Base-by-base conservation (phyloP, 768 basidiomycete genomes). In the Trametes meyenii region DNA sequence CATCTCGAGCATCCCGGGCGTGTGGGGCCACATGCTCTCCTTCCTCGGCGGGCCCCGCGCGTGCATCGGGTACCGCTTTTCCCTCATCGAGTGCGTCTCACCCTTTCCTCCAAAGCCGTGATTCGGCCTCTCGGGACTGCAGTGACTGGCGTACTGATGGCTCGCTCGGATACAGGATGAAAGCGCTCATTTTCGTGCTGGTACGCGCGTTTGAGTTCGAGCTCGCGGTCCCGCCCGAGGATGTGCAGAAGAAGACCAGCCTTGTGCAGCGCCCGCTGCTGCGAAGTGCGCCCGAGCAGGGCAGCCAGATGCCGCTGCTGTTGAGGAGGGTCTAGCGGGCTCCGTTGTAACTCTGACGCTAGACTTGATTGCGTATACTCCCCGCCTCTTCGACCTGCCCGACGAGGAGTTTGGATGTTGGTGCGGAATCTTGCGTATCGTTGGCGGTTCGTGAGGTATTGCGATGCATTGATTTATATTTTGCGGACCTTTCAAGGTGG, bases 51-150 rank as follows among this genome's bases (percentile, higher is more conserved):
- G 88, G 2, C 83, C 85, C 12, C 78, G 81, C 19, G 78, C 85
- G 0, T 89, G 88, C 59, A 88, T 89, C 38, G 86, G 87, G 0
- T 88, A 83, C 69, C 79, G 83, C 2, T 89, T 89, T 68, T 79
- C 87, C 10, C 69, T 88, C 19, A 74, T 83, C 19, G 86, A 86
- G 83, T 85, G 60, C 39, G 83, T 77, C 38, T 16, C 16, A 1
- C 1, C n/a, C 12, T 5, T 10, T 80, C 75, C 24, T 14, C 1
- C 29, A 3, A 19, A 4, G 56, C n/a, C n/a, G n/a, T n/a, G n/a
- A n/a, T n/a, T n/a, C n/a, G n/a, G n/a, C n/a, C n/a, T n/a, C n/a
- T n/a, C n/a, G n/a, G n/a, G n/a, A n/a, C 24, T 52, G 7, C 16
- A 43, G 5, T 42, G 13, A 14, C 40, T 24, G 21, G 10, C n/a